Base-by-base conservation (phyloP, 2,329 filamentous ascomycete species). In the Colletotrichum melonis region DNA sequence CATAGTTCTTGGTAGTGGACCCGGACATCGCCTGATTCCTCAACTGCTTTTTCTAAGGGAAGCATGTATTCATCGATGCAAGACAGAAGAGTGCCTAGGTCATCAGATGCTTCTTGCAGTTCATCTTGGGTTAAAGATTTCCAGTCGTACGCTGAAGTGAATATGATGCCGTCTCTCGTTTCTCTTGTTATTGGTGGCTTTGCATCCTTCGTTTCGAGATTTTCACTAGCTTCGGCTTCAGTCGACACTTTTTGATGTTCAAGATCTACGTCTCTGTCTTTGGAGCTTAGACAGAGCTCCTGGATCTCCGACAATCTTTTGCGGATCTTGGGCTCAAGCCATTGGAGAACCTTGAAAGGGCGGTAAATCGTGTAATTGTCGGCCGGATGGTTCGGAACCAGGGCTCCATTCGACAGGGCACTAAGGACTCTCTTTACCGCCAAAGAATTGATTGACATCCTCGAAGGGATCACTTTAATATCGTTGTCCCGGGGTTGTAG, bases 191-290 rank as follows among this genome's bases (percentile, higher is more conserved):
- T 54, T 54, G 49, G 0, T n/a, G 22, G 49, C 22, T 14, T 46
- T n/a, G 16, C n/a, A 5, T 14, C n/a, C n/a, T 14, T 24, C 9
- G 11, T 24, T 5, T 26, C 49, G 49, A 3, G 6, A 16, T 19
- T 0, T 4, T 24, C 9, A 5, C 12, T 14, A 0, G 0, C n/a
- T 1, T 54, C 52, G 11, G 11, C n/a, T 54, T 14, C 11, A 52
- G n/a, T 24, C n/a, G 49, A 12, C 5, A 3, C 5, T 2, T 42
- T 42, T 42, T 5, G 12, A 7, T 6, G 0, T 3, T 16, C 0
- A 2, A 7, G 0, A 0, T 16, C 35, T 16, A 5, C 0, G 14
- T 42, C 35, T 42, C 14, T 16, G 35, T 42, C 14, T 42, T 5
- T 42, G 5, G 5, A 5, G 5, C 5, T 42, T 0, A 42, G 35